Percentiles rank a stretch among this genome's conserved stretches.
Conservation (phyloP, 306 rosid species). For the Pterocarpus macrocarpus region DNA sequence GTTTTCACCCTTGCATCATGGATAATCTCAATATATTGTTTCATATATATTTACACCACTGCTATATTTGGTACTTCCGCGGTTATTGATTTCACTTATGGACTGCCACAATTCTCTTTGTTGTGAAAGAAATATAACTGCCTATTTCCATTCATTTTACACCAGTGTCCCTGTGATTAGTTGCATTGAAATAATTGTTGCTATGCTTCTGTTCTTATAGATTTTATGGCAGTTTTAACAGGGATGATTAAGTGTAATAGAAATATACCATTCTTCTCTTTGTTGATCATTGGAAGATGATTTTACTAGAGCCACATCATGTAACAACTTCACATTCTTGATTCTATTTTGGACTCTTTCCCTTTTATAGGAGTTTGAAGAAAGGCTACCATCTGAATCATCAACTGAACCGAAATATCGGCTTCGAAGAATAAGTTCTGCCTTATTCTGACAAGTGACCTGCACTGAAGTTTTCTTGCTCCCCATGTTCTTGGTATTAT, state of each 20-base stretch:
- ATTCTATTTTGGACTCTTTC: conserved; percentile 25
- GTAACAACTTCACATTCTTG: conserved; percentile 16
- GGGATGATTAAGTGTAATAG: neutral
- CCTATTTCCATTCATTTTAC: neutral
- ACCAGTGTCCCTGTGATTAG: neutral
- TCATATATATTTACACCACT: neutral
- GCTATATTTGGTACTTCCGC: neutral
- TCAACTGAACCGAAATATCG: conserved; percentile 59
- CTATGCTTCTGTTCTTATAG: conserved; percentile 11
- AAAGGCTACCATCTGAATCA: conserved; percentile 43
- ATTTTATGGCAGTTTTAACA: neutral
- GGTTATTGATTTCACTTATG: neutral
- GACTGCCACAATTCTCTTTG: neutral
- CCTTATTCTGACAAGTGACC: conserved; percentile 58
- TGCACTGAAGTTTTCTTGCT: conserved; percentile 34
- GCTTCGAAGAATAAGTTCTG: conserved; percentile 79
- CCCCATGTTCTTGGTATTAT: conserved; percentile 26
- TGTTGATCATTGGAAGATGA: conserved; percentile 11
- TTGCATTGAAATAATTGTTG: neutral
- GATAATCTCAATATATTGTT: conserved; percentile 8
- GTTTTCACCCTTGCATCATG: neutral
- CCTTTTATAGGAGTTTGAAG: conserved; percentile 65
- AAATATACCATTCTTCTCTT: neutral
- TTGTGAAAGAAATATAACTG: conserved; percentile 2
- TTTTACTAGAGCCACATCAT: conserved; percentile 10